Percentiles rank a stretch among this genome's conserved stretches.
These are phyloP conservation scores for Sisymbrium altissimum DNA, from an alignment of 345 rosid genomes.

Conservation along the genomic window DNA sequence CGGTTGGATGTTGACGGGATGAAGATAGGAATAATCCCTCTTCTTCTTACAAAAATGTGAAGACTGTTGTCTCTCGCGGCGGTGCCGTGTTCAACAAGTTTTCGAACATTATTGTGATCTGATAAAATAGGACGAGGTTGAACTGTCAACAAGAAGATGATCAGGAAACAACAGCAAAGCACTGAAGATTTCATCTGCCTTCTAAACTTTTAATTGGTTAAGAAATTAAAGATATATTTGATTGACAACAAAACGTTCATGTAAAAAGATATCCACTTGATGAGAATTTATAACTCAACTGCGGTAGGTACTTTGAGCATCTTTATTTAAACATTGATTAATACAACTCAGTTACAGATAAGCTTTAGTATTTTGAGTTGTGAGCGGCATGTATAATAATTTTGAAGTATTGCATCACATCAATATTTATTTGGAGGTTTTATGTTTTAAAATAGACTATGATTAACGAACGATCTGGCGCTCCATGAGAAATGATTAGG, in stretches of 20 bases:
- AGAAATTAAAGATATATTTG: not conserved
- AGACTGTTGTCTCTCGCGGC: not conserved
- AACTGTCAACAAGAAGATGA: not conserved
- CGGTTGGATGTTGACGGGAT: constrained; percentile 6
- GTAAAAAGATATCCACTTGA: not conserved
- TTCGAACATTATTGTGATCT: not conserved
- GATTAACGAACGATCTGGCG: not conserved
- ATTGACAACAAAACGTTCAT: not conserved
- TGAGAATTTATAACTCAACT: not conserved
- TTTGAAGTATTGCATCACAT: not conserved
- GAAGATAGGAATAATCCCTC: constrained; percentile 5
- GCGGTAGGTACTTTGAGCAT: not conserved
- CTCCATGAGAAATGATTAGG: not conserved
- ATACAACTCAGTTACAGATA: not conserved
- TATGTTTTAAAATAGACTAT: not conserved
- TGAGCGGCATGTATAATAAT: constrained; percentile 11
- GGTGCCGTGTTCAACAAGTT: not conserved
- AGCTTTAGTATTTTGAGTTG: not conserved
- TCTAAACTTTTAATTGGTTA: not conserved
- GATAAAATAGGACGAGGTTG: not conserved
- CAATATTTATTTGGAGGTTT: not conserved
- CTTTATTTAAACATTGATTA: not conserved
- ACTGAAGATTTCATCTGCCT: constrained; percentile 10
- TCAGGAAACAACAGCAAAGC: not conserved
- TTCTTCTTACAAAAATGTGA: constrained; percentile 14